Evolutionary conservation across 2,329 filamentous ascomycete genomes (phyloP).

Genomic region (Cladosporium halotolerans): DNA sequence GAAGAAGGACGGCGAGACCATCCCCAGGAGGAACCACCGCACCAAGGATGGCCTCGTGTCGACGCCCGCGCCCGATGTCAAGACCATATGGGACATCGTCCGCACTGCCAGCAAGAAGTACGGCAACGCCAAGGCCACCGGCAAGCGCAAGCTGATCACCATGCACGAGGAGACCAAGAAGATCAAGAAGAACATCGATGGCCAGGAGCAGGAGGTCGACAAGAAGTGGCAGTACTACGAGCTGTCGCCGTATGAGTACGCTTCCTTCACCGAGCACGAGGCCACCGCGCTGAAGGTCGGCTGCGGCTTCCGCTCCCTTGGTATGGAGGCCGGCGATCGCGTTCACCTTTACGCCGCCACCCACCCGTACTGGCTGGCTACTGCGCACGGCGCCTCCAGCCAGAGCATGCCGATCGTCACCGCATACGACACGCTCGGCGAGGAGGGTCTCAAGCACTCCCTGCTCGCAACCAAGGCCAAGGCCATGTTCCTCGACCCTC

Average conservation of each 20-base stretch:
- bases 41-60: constrained; percentile 65
- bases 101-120: constrained; percentile 57
- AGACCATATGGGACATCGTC: constrained; percentile 75
- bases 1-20: constrained; percentile 72
- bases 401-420: constrained; percentile 91
- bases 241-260: constrained; percentile 68
- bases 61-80: constrained; percentile 61
- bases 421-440: constrained; percentile 86
- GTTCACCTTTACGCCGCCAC: constrained; percentile 82
- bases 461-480: constrained; percentile 72
- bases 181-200: constrained; percentile 81
- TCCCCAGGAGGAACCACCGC: constrained; percentile 67
- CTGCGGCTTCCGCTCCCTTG: constrained; percentile 67
- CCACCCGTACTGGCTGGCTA: constrained; percentile 74
- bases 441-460: constrained; percentile 78
- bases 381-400: constrained; percentile 61
- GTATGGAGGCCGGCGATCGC: constrained; percentile 59
- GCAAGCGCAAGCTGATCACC: constrained; percentile 66
- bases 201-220: constrained; percentile 70
- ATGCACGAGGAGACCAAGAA: constrained; percentile 81
- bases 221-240: constrained; percentile 92
- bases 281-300: constrained; percentile 63
- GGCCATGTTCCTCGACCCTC: constrained; percentile 81
- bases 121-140: constrained; percentile 50
- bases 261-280: constrained; percentile 75